Percentiles rank a stretch among this genome's conserved stretches.
These are phyloP conservation scores for Tricholomella constricta DNA, from an alignment of 768 basidiomycete species.

Conservation along the genomic window DNA sequence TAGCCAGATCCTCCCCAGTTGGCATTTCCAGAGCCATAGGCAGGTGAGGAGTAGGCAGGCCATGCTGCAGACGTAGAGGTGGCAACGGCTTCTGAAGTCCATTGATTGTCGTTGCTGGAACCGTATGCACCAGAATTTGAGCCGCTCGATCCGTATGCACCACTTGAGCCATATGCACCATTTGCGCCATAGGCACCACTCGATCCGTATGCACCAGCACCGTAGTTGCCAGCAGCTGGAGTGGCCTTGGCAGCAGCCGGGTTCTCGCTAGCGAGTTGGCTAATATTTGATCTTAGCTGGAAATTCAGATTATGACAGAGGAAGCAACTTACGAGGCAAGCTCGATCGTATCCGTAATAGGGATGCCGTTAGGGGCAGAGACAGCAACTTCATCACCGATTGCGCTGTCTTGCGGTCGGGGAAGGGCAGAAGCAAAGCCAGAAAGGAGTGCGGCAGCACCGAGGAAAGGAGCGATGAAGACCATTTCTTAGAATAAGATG, in stretches of 20 bases:
- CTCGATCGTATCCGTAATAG: constrained; percentile 41
- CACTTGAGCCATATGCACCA: constrained; percentile 21
- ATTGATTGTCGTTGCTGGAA: constrained; percentile 18
- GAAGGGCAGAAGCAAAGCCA: constrained; percentile 50
- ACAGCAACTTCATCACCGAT: constrained; percentile 38
- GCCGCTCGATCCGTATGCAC: constrained; percentile 12
- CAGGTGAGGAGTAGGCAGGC: constrained; percentile 39
- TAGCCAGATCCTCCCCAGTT: constrained; percentile 62
- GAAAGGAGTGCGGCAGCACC: constrained; percentile 56
- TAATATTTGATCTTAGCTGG: not conserved
- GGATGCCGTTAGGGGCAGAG: constrained; percentile 49
- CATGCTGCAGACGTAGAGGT: constrained; percentile 26
- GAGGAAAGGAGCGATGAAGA: constrained; percentile 55
- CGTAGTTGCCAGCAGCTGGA: not conserved
- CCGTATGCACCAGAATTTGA: constrained; percentile 19
- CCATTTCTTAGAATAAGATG: constrained; percentile 54
- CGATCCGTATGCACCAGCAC: constrained; percentile 10
- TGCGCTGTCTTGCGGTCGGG: constrained; percentile 42
- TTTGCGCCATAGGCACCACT: no score
- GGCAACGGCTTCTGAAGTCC: constrained; percentile 14
- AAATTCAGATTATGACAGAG: not conserved
- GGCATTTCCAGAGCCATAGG: constrained; percentile 64
- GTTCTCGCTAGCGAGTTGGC: constrained; percentile 11
- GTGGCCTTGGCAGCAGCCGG: not conserved
- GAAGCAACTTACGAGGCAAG: constrained; percentile 35